Conservation (phyloP, 176 grass and related monocot species). For the Hordeum marinum region DNA sequence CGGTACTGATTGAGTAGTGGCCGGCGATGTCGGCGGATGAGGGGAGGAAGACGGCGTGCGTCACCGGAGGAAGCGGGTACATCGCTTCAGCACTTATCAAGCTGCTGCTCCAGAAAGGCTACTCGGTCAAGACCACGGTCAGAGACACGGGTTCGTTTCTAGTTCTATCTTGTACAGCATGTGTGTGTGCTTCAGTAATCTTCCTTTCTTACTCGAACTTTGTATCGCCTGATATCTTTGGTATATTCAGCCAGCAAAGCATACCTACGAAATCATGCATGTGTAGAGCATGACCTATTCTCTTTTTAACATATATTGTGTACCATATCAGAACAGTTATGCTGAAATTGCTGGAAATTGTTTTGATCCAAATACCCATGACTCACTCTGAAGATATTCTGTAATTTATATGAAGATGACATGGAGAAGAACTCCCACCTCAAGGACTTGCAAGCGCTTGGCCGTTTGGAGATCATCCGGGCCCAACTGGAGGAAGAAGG, state of each 20-base stretch:
- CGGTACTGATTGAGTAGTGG: too few species aligned
- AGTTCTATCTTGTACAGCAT: neutral
- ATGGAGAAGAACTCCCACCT: neutral
- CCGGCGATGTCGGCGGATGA: neutral
- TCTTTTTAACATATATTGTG: too few species aligned
- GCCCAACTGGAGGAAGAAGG: constrained; percentile 1
- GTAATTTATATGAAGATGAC: neutral
- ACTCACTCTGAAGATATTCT: neutral
- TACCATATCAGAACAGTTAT: too few species aligned
- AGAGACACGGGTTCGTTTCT: constrained; percentile 50
- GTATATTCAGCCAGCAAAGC: too few species aligned
- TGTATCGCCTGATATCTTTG: too few species aligned
- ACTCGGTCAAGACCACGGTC: constrained; percentile 70
- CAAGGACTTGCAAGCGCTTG: neutral
- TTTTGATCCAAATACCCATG: too few species aligned
- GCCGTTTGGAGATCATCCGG: neutral
- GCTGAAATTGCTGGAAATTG: too few species aligned
- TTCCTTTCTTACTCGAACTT: too few species aligned
- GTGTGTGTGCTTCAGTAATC: too few species aligned
- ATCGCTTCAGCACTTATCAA: constrained; percentile 58
- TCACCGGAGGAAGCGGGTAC: constrained; percentile 66
- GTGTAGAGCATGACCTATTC: too few species aligned
- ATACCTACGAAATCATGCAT: too few species aligned
- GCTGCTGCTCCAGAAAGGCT: constrained; percentile 57
- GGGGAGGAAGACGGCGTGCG: constrained; percentile 31